A percentile compares a stretch with the other conserved stretches of the same genome.
phyloP scores from a whole-genome alignment of 2,329 filamentous ascomycete genomes.

The Talaromyces islandicus region DNA sequence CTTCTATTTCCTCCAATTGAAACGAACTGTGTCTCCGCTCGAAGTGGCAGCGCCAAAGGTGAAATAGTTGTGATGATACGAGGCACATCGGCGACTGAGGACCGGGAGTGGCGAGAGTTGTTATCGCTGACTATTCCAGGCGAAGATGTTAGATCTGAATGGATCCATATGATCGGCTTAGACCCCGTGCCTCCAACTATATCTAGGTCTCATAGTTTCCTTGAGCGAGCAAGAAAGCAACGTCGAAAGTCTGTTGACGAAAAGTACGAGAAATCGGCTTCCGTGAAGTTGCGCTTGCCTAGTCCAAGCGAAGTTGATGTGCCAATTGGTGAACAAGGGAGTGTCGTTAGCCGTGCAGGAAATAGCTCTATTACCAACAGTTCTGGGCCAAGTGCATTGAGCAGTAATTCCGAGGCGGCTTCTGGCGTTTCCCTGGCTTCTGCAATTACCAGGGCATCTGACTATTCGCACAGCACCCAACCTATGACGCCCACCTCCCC shows the following conservation, averaged over 20 bases:
- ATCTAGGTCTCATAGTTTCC: slow-evolving; percentile 49
- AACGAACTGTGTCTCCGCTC: slow-evolving; percentile 67
- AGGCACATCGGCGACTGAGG: slow-evolving; percentile 53
- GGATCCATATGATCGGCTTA: slow-evolving; percentile 77
- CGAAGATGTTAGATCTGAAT: slow-evolving; percentile 73
- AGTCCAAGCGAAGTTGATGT: slow-evolving; percentile 53
- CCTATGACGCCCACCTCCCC: slow-evolving; percentile 16
- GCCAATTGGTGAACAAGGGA: slow-evolving; percentile 55
- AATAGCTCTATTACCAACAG: slow-evolving; percentile 23
- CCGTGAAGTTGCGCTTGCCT: slow-evolving; percentile 27
- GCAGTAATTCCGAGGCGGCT: slow-evolving; percentile 20
- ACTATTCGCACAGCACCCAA: slow-evolving; percentile 20
- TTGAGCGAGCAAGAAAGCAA: slow-evolving; percentile 36
- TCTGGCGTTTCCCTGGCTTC: slow-evolving; percentile 24
- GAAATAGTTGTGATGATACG: slow-evolving; percentile 85
- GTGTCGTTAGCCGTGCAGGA: slow-evolving; percentile 42
- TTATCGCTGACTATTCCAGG: slow-evolving; percentile 71
- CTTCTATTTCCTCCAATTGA: slow-evolving; percentile 88
- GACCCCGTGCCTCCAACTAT: slow-evolving; percentile 57
- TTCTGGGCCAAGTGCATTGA: slow-evolving; percentile 27
- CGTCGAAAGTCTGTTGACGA: slow-evolving; percentile 20
- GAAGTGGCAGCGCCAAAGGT: slow-evolving; percentile 63
- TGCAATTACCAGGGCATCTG: slow-evolving; percentile 28
- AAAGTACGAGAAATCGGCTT: slow-evolving; percentile 20
- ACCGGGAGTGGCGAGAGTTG: slow-evolving; percentile 74